A percentile compares a stretch with the other conserved stretches of the same genome.
Evolutionary conservation across 345 rosid genomes (phyloP).

Genomic region (Citrus hindsii): DNA sequence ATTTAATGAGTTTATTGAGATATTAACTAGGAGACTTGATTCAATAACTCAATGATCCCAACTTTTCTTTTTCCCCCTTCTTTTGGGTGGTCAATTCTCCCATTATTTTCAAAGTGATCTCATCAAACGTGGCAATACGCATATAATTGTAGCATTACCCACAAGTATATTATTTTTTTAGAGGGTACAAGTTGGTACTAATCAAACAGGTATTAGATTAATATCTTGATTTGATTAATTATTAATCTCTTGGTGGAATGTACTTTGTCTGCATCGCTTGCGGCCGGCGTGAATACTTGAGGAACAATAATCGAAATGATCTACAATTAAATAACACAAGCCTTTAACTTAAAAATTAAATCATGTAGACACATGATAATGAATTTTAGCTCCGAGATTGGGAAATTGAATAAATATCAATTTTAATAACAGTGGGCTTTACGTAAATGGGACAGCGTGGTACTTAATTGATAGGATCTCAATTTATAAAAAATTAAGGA

Average conservation of each 20-base stretch:
- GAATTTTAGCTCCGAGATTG: constrained; percentile 11
- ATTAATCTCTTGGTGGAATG: constrained; percentile 16
- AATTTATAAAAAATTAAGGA: constrained; percentile 26
- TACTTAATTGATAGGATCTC: constrained; percentile 19
- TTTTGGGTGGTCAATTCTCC: constrained; percentile 8
- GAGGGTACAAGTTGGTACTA: constrained; percentile 9
- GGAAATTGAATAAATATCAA: neutral
- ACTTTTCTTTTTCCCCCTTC: neutral
- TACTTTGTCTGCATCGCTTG: constrained; percentile 20
- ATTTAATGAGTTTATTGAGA: neutral
- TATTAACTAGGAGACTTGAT: neutral
- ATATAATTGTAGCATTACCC: neutral
- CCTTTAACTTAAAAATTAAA: neutral
- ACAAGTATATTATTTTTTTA: neutral
- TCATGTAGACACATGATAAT: neutral
- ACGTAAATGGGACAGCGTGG: constrained; percentile 29
- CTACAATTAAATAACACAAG: neutral
- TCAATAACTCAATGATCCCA: neutral
- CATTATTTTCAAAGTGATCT: constrained; percentile 23
- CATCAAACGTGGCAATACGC: constrained; percentile 9
- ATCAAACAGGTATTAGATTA: neutral
- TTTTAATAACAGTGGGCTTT: constrained; percentile 15
- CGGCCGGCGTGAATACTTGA: constrained; percentile 32
- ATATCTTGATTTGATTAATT: constrained; percentile 7
- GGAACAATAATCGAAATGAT: constrained; percentile 20